Base-by-base conservation (phyloP, 2,329 filamentous ascomycete genomes). In the Coniochaeta sp. region DNA sequence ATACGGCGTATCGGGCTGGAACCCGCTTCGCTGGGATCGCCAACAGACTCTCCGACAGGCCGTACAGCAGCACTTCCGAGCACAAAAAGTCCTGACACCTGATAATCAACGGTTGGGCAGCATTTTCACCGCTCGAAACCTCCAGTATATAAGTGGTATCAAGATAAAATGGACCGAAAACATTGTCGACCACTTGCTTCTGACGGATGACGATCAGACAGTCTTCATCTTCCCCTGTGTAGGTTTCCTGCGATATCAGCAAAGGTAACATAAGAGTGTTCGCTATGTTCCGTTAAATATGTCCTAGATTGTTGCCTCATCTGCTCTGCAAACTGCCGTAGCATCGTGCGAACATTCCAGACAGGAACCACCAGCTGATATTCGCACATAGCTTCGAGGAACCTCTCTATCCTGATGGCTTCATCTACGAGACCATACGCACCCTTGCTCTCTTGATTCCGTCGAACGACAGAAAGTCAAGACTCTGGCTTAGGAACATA, bases 161-260 rank as follows among this genome's bases (percentile, higher is more conserved):
- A 31, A 70, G 17, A 67, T 73, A 6, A 59, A 64, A 6, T 74
- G 71, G 67, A 79, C 77, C 0, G 65, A 69, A 24, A 77, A 79
- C 50, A 61, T 79, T 3, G 65, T 71, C 0, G 74, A 78, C 59
- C 77, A 79, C 62, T 66, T 79, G 1, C 69, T 69, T 1, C 54
- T 79, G 24, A 67, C 64, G 0, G 71, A 77, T 11, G 71, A 74
- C n/a, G 75, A 77, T 56, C 73, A 65, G 0, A 72, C 64, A 5
- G 64, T 79, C 0, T 63, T 68, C 12, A 66, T 80, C 0, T 79
- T 79, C 52, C 73, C 78, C 59, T 71, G 76, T 58, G 72, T 68
- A 0, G 72, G 72, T 0, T 76, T 78, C 47, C 64, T 78, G 9
- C 63, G 71, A 43, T 61, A 64, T 14, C 69, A 72, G 59, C 52